Conservation (phyloP, 2,329 filamentous ascomycete genomes). For the Metarhizium album region DNA sequence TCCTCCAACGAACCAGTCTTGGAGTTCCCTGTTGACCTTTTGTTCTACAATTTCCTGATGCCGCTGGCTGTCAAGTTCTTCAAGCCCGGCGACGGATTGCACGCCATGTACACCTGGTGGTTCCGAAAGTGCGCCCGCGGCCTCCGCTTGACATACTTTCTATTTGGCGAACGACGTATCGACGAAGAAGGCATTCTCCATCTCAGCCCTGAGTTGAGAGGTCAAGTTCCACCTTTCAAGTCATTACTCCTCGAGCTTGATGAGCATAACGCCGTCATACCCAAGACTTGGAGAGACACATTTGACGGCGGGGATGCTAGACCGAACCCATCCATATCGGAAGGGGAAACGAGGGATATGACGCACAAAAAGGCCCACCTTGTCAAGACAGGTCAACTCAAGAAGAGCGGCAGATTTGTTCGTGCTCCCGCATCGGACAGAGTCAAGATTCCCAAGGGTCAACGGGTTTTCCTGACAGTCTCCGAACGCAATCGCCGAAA, state of each 20-base stretch:
- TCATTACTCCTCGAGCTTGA: slow-evolving; percentile 37
- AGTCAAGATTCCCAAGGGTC: slow-evolving; percentile 82
- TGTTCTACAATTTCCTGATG: slow-evolving; percentile 96
- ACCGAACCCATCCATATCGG: slow-evolving; percentile 25
- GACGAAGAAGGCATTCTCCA: slow-evolving; percentile 71
- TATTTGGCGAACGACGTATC: slow-evolving; percentile 71
- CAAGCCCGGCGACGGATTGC: slow-evolving; percentile 73
- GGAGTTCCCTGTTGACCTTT: slow-evolving; percentile 85
- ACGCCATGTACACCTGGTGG: slow-evolving; percentile 91
- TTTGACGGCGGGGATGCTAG: slow-evolving; percentile 38
- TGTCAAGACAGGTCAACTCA: slow-evolving; percentile 40
- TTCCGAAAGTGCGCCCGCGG: slow-evolving; percentile 75
- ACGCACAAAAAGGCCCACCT: slow-evolving; percentile 33
- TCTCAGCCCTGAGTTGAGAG: slow-evolving; percentile 25
- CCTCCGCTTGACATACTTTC: slow-evolving; percentile 78
- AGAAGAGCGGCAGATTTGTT: slow-evolving; percentile 71
- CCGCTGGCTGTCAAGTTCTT: slow-evolving; percentile 76
- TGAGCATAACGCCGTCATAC: slow-evolving; percentile 29
- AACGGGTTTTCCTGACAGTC: slow-evolving; percentile 64
- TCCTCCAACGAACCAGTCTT: slow-evolving; percentile 84
- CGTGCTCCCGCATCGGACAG: slow-evolving; percentile 91
- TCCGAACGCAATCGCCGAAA: slow-evolving; percentile 55
- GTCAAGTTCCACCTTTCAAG: slow-evolving; percentile 25
- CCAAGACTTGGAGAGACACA: slow-evolving; percentile 47
- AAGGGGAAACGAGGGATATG: slow-evolving; percentile 24